Percentiles rank a stretch among this genome's conserved stretches.
Evolutionary conservation across 345 rosid genomes (phyloP).

Genomic region (Bruguiera parviflora): DNA sequence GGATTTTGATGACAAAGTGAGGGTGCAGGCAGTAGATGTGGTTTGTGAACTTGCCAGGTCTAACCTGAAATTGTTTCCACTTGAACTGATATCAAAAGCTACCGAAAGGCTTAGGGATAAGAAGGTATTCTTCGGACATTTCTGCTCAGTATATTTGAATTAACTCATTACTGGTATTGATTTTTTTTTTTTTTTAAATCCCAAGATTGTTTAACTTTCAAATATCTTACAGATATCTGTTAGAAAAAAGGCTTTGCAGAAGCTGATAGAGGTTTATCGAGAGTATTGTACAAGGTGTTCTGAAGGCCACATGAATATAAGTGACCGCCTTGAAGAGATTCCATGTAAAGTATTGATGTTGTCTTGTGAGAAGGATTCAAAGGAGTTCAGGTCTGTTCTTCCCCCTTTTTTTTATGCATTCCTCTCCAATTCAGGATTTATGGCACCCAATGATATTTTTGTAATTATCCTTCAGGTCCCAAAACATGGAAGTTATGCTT

Average conservation of each 20-base stretch:
- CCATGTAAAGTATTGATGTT: slow-evolving; percentile 85
- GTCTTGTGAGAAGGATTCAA: slow-evolving; percentile 69
- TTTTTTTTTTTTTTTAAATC: too few species aligned
- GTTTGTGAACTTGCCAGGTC: slow-evolving; percentile 72
- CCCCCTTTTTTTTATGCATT: slow-evolving; percentile 21
- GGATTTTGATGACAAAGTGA: slow-evolving; percentile 85
- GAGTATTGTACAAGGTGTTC: slow-evolving; percentile 68
- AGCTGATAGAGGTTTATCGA: slow-evolving; percentile 75
- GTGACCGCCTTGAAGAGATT: slow-evolving; percentile 71
- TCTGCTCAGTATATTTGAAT: slow-evolving; percentile 2
- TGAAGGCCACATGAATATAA: slow-evolving; percentile 18
- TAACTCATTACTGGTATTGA: background rate
- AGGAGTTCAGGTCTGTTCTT: slow-evolving; percentile 62
- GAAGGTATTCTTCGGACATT: slow-evolving; percentile 49
- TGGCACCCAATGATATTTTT: background rate
- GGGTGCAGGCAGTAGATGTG: slow-evolving; percentile 66
- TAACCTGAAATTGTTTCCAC: slow-evolving; percentile 48
- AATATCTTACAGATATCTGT: slow-evolving; percentile 54
- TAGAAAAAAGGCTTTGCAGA: slow-evolving; percentile 77
- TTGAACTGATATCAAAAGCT: slow-evolving; percentile 54
- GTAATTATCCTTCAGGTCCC: slow-evolving; percentile 49
- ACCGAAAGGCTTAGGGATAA: slow-evolving; percentile 90
- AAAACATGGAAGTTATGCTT: slow-evolving; percentile 66
- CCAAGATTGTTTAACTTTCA: background rate
- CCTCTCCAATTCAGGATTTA: background rate